Base-by-base conservation (phyloP, 2,329 filamentous ascomycete species). In the Akanthomyces dipterigenus region DNA sequence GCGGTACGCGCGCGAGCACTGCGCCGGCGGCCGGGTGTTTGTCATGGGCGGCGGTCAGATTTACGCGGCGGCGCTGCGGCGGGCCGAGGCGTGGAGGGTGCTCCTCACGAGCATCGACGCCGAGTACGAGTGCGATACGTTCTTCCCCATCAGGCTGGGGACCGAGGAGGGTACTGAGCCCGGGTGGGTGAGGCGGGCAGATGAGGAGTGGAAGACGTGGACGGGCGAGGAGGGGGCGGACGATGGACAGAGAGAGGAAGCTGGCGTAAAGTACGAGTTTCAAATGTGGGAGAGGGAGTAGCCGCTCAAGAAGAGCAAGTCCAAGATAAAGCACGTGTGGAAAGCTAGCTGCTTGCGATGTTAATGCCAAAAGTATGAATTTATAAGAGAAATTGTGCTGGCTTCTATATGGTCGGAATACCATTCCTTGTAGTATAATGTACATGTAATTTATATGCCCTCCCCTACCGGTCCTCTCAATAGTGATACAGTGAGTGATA, bases 1-100 rank as follows among this genome's bases (percentile, higher is more conserved):
- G 46, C 68, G 70, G 53, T 78, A 78, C 60, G 75, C 82, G n/a
- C 65, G 68, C 42, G 69, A 67, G 31, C 70, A 80, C 53, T 70
- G 72, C 57, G 66, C 65, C 46, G 67, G 87, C 38, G 82, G 80
- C 9, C 82, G 83, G 67, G 81, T 91, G 3, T 98, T 93, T 73
- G 84, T 98, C 48, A 97, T 99, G 68, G 95, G 95, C 26, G 95
- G 95, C 5, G 89, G 86, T 61, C 88, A 92, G 76, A 88, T 98
- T 65, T 99, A 98, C 75, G 79, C 78, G 43, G 82, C 87, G 24
- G 88, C 91, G 16, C 77, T 98, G 70, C 71, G 76, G 66, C 68
- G 85, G 62, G 70, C 74, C 46, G 80, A 85, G 71, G 79, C 86
- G 46, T 81, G 77, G 67, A 77, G 86, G 45, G 82, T 95, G 60